Evolutionary conservation across 768 basidiomycete species (phyloP), one percentile per base, ranked within the genome.

Genomic region (Candolleomyces eurysporus): DNA sequence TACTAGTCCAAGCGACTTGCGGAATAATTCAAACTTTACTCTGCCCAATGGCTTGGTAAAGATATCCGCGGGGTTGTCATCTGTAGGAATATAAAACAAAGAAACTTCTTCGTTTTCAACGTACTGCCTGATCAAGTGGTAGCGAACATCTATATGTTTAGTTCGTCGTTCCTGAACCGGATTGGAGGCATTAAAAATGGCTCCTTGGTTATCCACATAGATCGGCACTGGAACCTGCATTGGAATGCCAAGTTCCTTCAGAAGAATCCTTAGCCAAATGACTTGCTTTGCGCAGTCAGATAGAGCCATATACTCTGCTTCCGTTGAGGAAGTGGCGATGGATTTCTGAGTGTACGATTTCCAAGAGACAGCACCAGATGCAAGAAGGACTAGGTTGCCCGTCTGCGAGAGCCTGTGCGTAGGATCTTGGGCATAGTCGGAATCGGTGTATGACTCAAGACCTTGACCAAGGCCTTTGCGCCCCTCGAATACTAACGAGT

Each of bases 1-100:
- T 1, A 17, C 17, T 9, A 46, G 45, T 16, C 52, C 52, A 4
- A 40, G 10, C 17, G 16, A 16, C 17, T 54, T 54, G 11, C 52
- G 55, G 32, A 61, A 61, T 4, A 26, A 11, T 40, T 61, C 48
- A 42, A 61, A 61, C 45, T 58, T 58, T 5, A 58, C 49, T 22
- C 39, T 39, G 5, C 48, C 55, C 17, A 61, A 43, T 31, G 48
- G 42, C 63, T 81, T 82, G 0, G 77, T 82, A n/a, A 82, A 63
- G 4, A 77, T 61, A 63, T 81, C 76, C 0, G 79, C 77, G 16
- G 69, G 48, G 60, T 76, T 75, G 0, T 76, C 65, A 1, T 31
- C 57, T 9, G 71, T 69, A 0, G 74, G 71, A 30, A 72, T 63
- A 57, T 69, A 69, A 9, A 61, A 30, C 16, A 72, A 50, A 1